Evolutionary conservation across 768 basidiomycete species (phyloP).

Genomic region (Mycena pura): DNA sequence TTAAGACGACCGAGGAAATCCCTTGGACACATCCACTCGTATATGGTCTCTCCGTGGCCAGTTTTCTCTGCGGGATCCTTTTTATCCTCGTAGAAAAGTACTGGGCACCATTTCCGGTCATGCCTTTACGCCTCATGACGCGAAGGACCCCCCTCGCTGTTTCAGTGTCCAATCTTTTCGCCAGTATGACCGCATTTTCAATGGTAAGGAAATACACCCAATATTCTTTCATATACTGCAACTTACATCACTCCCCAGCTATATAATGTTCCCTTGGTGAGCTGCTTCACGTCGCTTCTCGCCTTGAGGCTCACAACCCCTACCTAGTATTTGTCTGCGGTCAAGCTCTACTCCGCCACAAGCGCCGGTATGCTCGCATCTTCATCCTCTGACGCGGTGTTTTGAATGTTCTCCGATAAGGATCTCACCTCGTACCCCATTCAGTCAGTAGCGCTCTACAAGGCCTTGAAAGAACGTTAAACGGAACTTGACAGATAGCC

Average conservation of each 20-base stretch:
- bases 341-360: slow-evolving; percentile 70
- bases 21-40: slow-evolving; percentile 80
- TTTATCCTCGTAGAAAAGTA: slow-evolving; percentile 85
- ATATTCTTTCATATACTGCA: slow-evolving; percentile 11
- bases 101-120: slow-evolving; percentile 84
- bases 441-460: slow-evolving; percentile 58
- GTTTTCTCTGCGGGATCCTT: slow-evolving; percentile 55
- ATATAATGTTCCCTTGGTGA: slow-evolving; percentile 84
- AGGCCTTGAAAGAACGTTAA: slow-evolving; percentile 26
- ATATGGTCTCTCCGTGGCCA: slow-evolving; percentile 64
- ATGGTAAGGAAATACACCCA: slow-evolving; percentile 55
- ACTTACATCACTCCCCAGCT: slow-evolving; percentile 50
- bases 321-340: slow-evolving; percentile 89
- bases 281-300: slow-evolving; percentile 29
- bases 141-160: slow-evolving; percentile 84
- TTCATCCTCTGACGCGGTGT: slow-evolving; percentile 5
- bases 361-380: slow-evolving; percentile 62
- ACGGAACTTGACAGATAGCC: slow-evolving; percentile 59
- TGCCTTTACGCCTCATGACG: slow-evolving; percentile 83
- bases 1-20: slow-evolving; percentile 81
- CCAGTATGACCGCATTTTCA: slow-evolving; percentile 80
- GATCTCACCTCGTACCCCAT: slow-evolving; percentile 88
- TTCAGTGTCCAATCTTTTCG: slow-evolving; percentile 79
- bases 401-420: slow-evolving; percentile 44
- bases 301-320: slow-evolving; percentile 14